A percentile compares a stretch with the other conserved stretches of the same genome.
Conservation (phyloP, 768 basidiomycete species). For the Serendipita indica region DNA sequence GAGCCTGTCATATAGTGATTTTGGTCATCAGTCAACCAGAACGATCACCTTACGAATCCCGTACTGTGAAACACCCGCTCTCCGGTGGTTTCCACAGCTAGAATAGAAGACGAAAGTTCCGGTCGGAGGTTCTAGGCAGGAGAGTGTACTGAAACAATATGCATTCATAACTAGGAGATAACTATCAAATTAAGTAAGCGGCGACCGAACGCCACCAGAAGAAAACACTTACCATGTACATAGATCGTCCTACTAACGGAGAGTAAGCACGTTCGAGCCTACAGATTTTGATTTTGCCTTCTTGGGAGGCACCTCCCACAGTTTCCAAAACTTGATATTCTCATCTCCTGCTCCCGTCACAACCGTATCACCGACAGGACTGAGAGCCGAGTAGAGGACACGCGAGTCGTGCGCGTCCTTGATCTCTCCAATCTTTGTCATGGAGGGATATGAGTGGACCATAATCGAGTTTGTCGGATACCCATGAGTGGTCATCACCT, state of each 20-base stretch:
- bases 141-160: background rate
- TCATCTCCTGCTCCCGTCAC: constrained; percentile 90
- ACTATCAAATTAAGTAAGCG: too few species aligned
- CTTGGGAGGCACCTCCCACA: constrained; percentile 25
- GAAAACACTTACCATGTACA: background rate
- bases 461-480: constrained; percentile 78
- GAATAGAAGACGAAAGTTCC: background rate
- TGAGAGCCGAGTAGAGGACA: constrained; percentile 70
- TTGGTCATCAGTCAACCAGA: background rate
- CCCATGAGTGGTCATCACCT: constrained; percentile 84
- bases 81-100: background rate
- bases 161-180: too few species aligned
- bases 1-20: background rate
- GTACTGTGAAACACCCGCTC: background rate
- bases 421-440: constrained; percentile 71
- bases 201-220: background rate
- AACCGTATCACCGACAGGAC: constrained; percentile 82
- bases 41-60: background rate
- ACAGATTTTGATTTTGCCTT: constrained; percentile 12
- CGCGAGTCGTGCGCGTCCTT: constrained; percentile 87
- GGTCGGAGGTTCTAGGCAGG: background rate
- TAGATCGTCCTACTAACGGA: background rate
- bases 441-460: constrained; percentile 72
- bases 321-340: constrained; percentile 88
- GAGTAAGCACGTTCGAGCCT: background rate